Conservation (phyloP, 2,329 filamentous ascomycete genomes). For the Ophiosphaerella herpotricha region DNA sequence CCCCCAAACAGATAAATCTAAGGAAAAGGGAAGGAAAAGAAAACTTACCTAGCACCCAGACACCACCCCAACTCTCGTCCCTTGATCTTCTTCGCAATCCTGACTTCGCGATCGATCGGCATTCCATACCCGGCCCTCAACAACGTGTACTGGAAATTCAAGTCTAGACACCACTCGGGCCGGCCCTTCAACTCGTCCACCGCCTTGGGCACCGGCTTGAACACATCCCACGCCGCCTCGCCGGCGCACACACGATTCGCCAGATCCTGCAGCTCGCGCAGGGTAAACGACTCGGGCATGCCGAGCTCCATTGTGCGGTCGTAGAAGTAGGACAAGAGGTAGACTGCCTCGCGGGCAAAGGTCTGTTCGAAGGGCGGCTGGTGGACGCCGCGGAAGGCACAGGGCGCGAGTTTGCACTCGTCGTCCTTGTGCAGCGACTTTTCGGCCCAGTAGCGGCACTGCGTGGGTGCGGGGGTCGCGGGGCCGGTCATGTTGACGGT, state of each 20-base stretch:
- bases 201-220: slow-evolving; percentile 75
- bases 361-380: slow-evolving; percentile 92
- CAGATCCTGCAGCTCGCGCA: slow-evolving; percentile 86
- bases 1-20: not conserved
- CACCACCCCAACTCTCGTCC: slow-evolving; percentile 97
- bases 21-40: not conserved
- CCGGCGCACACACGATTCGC: slow-evolving; percentile 84
- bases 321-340: slow-evolving; percentile 97
- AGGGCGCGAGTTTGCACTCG: slow-evolving; percentile 81
- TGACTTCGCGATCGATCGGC: slow-evolving; percentile 93
- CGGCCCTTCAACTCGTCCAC: slow-evolving; percentile 78
- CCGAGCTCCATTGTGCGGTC: slow-evolving; percentile 92
- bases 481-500: slow-evolving; percentile 90
- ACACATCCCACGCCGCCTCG: slow-evolving; percentile 76
- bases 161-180: slow-evolving; percentile 89
- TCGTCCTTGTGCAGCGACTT: slow-evolving; percentile 87
- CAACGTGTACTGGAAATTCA: slow-evolving; percentile 94
- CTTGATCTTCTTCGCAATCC: slow-evolving; percentile 99
- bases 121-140: slow-evolving; percentile 97
- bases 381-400: slow-evolving; percentile 97
- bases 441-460: slow-evolving; percentile 89
- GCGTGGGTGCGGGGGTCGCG: slow-evolving; percentile 71
- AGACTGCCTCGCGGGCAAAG: slow-evolving; percentile 87
- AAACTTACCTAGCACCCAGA: slow-evolving; percentile 84
- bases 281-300: slow-evolving; percentile 97